These are phyloP conservation scores for Haplosporangium sp. DNA, from an alignment of 371 early-diverging fungal genomes.

Conservation along the genomic window DNA sequence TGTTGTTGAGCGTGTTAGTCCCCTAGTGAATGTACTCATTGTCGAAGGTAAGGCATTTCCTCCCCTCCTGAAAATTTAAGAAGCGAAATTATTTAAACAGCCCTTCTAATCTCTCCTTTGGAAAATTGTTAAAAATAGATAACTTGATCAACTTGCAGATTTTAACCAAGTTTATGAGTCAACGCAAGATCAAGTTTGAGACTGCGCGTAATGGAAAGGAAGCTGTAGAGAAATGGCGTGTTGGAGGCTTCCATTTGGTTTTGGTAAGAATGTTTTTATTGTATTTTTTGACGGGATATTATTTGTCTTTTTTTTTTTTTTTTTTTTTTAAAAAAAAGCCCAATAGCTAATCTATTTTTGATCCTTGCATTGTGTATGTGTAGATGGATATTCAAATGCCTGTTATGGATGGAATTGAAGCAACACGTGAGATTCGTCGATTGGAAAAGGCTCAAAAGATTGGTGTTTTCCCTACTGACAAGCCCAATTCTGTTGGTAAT, in stretches of 20 bases:
- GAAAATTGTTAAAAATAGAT: constrained; percentile 57
- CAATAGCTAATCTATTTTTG: no score
- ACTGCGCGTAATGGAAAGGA: constrained; percentile 82
- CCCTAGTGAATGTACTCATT: constrained; percentile 82
- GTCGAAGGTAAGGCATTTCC: constrained; percentile 89
- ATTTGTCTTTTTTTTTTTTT: background rate
- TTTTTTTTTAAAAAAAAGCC: no score
- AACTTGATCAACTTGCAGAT: constrained; percentile 84
- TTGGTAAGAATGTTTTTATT: constrained; percentile 62
- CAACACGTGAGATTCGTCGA: constrained; percentile 78
- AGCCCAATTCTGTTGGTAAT: constrained; percentile 34
- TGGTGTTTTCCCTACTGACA: constrained; percentile 63
- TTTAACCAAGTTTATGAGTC: constrained; percentile 79
- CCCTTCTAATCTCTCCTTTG: no score
- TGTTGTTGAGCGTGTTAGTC: constrained; percentile 62
- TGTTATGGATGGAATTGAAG: constrained; percentile 85
- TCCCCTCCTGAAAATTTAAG: no score
- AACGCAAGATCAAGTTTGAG: constrained; percentile 76
- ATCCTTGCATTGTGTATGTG: background rate
- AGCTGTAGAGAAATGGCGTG: constrained; percentile 81
- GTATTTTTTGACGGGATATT: background rate
- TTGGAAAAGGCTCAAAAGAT: constrained; percentile 75
- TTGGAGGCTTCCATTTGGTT: constrained; percentile 80
- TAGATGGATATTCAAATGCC: constrained; percentile 90
- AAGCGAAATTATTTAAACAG: no score